Base-by-base conservation (phyloP, 2,329 filamentous ascomycete genomes). In the Ophioceras dolichostomum region DNA sequence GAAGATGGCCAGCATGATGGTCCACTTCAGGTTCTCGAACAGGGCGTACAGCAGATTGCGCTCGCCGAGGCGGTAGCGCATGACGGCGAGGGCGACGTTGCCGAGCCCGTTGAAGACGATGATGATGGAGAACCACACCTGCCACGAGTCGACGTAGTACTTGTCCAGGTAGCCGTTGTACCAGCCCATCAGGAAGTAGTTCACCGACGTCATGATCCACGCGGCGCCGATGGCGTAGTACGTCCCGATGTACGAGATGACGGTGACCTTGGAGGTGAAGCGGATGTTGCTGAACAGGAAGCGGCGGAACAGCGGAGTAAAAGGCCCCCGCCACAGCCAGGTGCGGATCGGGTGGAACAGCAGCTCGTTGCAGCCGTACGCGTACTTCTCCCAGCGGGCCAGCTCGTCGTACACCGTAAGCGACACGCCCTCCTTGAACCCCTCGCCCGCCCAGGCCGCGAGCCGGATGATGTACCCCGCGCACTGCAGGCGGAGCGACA, bases 301-400 rank as follows among this genome's bases (percentile, higher is more conserved):
- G 39, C 62, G 68, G 42, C 77, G 70, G 70, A 89, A 89, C 4
- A 89, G 70, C 17, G 79, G 77, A 4, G 84, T 89, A 54, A 89
- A 83, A 20, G 84, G 84, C 0, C 84, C 84, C 13, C 68, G 73
- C 53, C 68, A 76, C 32, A 76, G 56, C 84, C 84, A 89, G 47
- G 75, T 76, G 42, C 73, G 70, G 42, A 89, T 64, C 3, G 83
- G 84, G 52, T 89, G 72, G 64, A 91, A 89, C 40, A 89, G 67
- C 40, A 89, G 66, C 61, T 88, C 83, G 55, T 83, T 84, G 59
- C 84, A 88, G 27, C 83, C 83, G 49, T 86, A 88, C 3, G 83
- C 84, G 53, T 87, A 87, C 59, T 89, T 89, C 53, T 89, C 83
- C 83, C 84, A 89, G 40, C 83, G 79, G 2, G 82, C 79, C 41